phyloP scores from a whole-genome alignment of 2,329 filamentous ascomycete species.

The Sclerotinia trifoliorum region DNA sequence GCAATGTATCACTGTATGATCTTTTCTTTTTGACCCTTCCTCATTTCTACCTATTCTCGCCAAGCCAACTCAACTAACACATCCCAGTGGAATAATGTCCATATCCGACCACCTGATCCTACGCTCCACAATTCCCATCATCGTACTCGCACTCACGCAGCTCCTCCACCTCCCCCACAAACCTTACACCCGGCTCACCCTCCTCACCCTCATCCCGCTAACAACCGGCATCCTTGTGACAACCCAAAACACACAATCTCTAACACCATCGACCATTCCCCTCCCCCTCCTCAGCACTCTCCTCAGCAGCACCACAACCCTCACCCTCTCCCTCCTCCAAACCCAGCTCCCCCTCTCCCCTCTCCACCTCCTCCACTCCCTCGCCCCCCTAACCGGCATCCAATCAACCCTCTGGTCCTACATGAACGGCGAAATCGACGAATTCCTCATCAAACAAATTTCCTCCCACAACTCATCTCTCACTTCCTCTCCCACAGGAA shows the following conservation, averaged over 20 bases:
- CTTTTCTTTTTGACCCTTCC: neutral
- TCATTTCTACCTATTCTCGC: no score
- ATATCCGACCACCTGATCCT: conserved; percentile 67
- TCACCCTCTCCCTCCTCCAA: conserved; percentile 1
- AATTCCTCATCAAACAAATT: conserved; percentile 37
- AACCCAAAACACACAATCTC: conserved; percentile 51
- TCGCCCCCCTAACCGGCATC: conserved; percentile 59
- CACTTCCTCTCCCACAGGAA: conserved; percentile 37
- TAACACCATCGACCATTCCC: conserved; percentile 54
- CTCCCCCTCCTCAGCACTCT: neutral
- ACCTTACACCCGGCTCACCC: conserved; percentile 55
- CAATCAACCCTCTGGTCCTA: conserved; percentile 55
- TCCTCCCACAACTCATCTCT: conserved; percentile 26
- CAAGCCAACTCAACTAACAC: neutral
- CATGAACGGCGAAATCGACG: conserved; percentile 52
- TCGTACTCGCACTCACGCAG: conserved; percentile 61
- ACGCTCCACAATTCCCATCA: conserved; percentile 59
- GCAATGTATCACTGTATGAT: conserved; percentile 58
- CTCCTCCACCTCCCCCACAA: conserved; percentile 52
- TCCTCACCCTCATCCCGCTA: conserved; percentile 59
- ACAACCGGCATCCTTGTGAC: conserved; percentile 59
- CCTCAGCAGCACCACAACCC: conserved; percentile 4
- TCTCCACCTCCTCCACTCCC: conserved; percentile 44
- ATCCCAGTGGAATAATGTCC: conserved; percentile 52
- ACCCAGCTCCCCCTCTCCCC: neutral